Conservation (phyloP, 108 stramenopile genomes). For the Stephanodiscus minutulus region DNA sequence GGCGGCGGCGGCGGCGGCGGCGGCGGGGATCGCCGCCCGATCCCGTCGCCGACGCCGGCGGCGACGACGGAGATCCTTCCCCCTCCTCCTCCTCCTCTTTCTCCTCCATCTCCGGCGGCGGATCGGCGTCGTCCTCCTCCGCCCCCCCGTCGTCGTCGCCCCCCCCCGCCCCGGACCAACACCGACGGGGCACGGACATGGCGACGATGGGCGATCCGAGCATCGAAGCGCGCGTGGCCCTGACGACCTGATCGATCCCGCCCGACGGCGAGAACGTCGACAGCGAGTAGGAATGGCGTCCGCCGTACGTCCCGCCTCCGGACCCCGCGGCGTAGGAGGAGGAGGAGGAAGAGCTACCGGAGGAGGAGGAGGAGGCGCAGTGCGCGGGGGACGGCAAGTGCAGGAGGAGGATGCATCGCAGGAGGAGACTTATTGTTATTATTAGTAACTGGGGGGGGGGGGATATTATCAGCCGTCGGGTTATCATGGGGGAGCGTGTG, state of each 20-base stretch:
- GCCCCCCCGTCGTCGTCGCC: not conserved
- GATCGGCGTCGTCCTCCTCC: no score
- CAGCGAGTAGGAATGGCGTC: conserved; percentile 91
- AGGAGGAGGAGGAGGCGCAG: not conserved
- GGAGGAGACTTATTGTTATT: no score
- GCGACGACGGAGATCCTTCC: no score
- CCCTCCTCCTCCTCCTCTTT: no score
- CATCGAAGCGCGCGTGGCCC: conserved; percentile 74
- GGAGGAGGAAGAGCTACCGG: no score
- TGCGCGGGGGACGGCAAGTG: not conserved
- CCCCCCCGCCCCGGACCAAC: not conserved
- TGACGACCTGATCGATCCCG: conserved; percentile 92
- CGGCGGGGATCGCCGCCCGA: no score
- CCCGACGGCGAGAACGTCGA: conserved; percentile 95
- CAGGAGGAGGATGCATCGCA: no score
- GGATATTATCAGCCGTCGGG: no score
- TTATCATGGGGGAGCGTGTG: no score
- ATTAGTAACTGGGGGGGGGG: no score
- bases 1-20: conserved; percentile 9
- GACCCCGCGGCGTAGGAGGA: conserved; percentile 28
- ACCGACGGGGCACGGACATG: conserved; percentile 24
- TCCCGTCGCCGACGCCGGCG: conserved; percentile 26
- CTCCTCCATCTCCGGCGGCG: no score
- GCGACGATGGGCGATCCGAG: conserved; percentile 76
- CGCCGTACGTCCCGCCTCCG: conserved; percentile 53